Evolutionary conservation across 768 basidiomycete genomes (phyloP), one percentile per base, ranked within the genome.

Genomic region (Coprinopsis marcescibilis): DNA sequence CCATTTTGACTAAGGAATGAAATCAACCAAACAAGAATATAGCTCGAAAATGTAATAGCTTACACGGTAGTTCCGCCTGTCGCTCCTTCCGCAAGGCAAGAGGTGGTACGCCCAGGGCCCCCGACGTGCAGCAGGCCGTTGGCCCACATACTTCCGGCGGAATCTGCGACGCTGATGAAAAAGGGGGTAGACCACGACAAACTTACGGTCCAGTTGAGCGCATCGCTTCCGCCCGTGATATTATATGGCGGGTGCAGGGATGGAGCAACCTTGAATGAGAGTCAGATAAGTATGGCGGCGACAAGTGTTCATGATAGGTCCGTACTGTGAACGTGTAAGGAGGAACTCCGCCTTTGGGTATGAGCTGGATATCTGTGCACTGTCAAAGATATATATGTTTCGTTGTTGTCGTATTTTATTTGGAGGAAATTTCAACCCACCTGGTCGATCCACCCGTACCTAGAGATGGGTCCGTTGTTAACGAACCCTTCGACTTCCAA

Each of bases 241-340:
- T 81, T 81, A 33, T 69, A 71, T 3, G 80, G 80, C 10, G 81
- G 78, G 51, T 80, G 81, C 1, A 82, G 64, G 4, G 79, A 59
- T 15, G 81, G 80, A 4, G 78, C 78, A 42, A 81, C 60, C 81
- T 83, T 13, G 33, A 53, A 20, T 21, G 26, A 35, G 35, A 39
- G 19, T n/a, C 21, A 20, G 32, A 15, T 23, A n/a, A 23, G n/a
- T 21, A 24, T 2, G 19, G 20, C 33, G 25, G 52, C 32, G n/a
- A 35, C 15, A 24, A n/a, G n/a, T n/a, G n/a, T n/a, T n/a, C n/a
- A n/a, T n/a, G n/a, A n/a, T n/a, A n/a, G n/a, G 12, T 4, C 56
- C 74, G 52, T 51, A 77, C 81, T 14, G 77, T 80, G 44, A 81
- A 60, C 0, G 66, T 79, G 53, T 73, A 83, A 10, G 81, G 81